Evolutionary conservation across 345 rosid species (phyloP), one percentile per base, ranked within the genome.

Genomic region (Mangifera indica): DNA sequence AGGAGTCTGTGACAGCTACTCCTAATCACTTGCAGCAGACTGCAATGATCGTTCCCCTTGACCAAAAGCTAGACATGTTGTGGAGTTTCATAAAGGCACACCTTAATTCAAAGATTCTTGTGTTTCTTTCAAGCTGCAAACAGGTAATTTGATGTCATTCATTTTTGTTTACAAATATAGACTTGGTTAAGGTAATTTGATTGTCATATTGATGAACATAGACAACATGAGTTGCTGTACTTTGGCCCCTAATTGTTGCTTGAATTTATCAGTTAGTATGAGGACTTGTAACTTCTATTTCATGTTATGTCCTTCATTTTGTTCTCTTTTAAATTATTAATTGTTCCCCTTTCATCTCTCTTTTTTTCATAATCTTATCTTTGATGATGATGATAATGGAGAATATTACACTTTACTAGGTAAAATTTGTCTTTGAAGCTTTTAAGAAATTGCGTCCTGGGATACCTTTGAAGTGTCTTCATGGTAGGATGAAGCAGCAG

Each of bases 391-490:
- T 74, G 58, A 75, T 62, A 15, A 45, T 25, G 24, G 60, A 55
- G 37, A 21, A 5, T 15, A 58, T 52, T 55, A 60, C 45, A 25
- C 15, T 60, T 57, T 78, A 21, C 24, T 69, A 95, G 99, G 98
- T 92, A 66, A 92, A 84, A 81, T 95, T 92, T 87, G 97, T 86
- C 81, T 88, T 78, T 81, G 98, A 92, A 81, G 95, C 96, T 63
- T 95, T 95, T 79, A 95, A 89, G 88, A 92, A 88, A 81, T 78
- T 95, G 79, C 95, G 87, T 34, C 99, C 99, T 66, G 99, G 99
- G 67, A 86, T 92, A 74, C 98, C 98, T 60, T 81, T 95, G 80
- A 95, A 88, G 75, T 86, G 96, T 80, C 93, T 95, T 44, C 97
- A 95, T 82, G 99, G 99, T 77, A 90, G 88, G 83, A 92, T 95